Evolutionary conservation across 2,329 filamentous ascomycete species (phyloP).

Genomic region (Hawksworthiomyces lignivorus): DNA sequence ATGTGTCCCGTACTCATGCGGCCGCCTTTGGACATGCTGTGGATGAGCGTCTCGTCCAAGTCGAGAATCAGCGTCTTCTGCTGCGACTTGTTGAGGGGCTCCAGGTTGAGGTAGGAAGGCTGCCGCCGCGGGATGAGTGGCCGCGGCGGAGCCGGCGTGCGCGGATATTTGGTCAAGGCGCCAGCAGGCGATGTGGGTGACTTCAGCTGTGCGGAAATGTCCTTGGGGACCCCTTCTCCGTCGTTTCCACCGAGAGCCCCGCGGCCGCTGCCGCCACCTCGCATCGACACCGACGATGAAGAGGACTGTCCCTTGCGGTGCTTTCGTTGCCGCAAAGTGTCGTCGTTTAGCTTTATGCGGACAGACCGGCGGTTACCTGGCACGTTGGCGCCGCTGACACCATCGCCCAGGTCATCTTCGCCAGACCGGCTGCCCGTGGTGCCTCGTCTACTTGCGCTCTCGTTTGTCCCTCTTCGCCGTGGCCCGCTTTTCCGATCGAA

Average conservation of each 20-base stretch:
- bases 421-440: slow-evolving; percentile 10
- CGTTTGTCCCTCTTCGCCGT: slow-evolving; percentile 1
- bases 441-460: slow-evolving; percentile 4
- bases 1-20: slow-evolving; percentile 96
- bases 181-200: slow-evolving; percentile 81
- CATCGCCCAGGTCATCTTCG: slow-evolving; percentile 47
- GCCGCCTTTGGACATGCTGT: slow-evolving; percentile 94
- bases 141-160: slow-evolving; percentile 78
- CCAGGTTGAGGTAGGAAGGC: slow-evolving; percentile 70
- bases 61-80: slow-evolving; percentile 95
- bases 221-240: slow-evolving; percentile 28
- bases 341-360: slow-evolving; percentile 82
- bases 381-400: slow-evolving; percentile 29
- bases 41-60: slow-evolving; percentile 93
- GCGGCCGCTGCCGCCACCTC: slow-evolving; percentile 15
- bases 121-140: slow-evolving; percentile 84
- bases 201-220: slow-evolving; percentile 75
- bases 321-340: slow-evolving; percentile 65
- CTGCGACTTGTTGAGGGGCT: slow-evolving; percentile 44
- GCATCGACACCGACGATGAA: slow-evolving; percentile 24
- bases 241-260: slow-evolving; percentile 23
- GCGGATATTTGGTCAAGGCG: slow-evolving; percentile 80
- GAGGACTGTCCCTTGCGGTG: slow-evolving; percentile 52
- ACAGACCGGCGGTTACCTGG: slow-evolving; percentile 69
- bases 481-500: slow-evolving; percentile 24